phyloP scores from a whole-genome alignment of 345 rosid species.

The Zanthoxylum bungeanum region DNA sequence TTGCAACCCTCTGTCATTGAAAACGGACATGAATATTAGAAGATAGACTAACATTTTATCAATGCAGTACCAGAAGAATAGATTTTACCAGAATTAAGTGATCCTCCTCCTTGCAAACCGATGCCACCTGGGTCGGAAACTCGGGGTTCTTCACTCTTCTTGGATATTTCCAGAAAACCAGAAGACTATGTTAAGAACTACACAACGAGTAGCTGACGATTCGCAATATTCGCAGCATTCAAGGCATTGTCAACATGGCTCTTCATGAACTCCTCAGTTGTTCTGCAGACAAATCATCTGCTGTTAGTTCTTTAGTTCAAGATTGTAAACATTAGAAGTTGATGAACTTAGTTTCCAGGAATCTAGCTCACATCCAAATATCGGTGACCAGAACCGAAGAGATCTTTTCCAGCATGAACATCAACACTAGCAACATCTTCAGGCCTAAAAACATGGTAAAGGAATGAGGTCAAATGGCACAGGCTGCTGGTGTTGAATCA shows the following conservation, averaged over 20 bases:
- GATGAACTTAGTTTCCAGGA: background rate
- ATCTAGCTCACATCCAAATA: slow-evolving; percentile 52
- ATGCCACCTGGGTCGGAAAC: slow-evolving; percentile 34
- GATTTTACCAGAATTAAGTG: slow-evolving; percentile 39
- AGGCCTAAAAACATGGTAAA: slow-evolving; percentile 20
- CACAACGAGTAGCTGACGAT: too few relatives aligned
- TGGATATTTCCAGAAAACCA: background rate
- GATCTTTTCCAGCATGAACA: slow-evolving; percentile 44
- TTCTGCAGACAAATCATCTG: slow-evolving; percentile 18
- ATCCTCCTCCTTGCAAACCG: slow-evolving; percentile 40
- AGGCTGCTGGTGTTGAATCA: background rate
- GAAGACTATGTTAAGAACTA: too few relatives aligned
- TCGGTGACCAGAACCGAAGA: slow-evolving; percentile 31
- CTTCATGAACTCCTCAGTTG: slow-evolving; percentile 46
- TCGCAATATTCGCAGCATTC: slow-evolving; percentile 16
- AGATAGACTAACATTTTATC: background rate
- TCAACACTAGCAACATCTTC: slow-evolving; percentile 42
- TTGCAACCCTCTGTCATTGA: slow-evolving; percentile 26
- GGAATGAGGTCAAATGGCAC: background rate
- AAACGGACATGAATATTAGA: background rate
- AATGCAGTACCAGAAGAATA: background rate
- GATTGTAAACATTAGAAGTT: slow-evolving; percentile 1
- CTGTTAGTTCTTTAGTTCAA: background rate
- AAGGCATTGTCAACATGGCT: slow-evolving; percentile 44
- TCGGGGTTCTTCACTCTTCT: slow-evolving; percentile 43